Evolutionary conservation across 1,284 basidiomycete genomes (phyloP), one percentile per base, ranked within the genome.

Genomic region (Coniophora puteana): DNA sequence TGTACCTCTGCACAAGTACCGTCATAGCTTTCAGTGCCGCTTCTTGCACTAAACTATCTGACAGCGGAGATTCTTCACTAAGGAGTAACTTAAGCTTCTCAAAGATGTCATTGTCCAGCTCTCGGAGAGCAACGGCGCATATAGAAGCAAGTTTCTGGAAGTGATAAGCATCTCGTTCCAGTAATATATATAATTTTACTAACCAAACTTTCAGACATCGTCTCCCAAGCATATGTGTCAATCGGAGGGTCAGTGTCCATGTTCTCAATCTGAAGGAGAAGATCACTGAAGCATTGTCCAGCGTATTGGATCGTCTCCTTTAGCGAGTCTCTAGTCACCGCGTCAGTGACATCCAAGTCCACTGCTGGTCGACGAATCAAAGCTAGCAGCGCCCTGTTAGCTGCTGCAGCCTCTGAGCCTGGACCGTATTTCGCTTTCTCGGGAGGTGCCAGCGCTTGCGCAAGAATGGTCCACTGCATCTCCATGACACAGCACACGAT

Each of bases 141-240:
- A 96, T 73, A 4, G 90, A 86, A 6, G 89, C 82, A 14, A 96
- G 67, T 86, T 94, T 93, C 89, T 96, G 55, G 17, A 33, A 13
- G 44, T 20, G 5, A 23, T 36, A 11, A 2, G 8, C 17, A 14
- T 20, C 8, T 16, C 33, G 16, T 16, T 35, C 5, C n/a, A 3
- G 5, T 20, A 12, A 35, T 18, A 20, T n/a, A 22, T 35, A 6
- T 13, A 4, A n/a, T 30, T 31, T 17, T 34, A 66, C 70, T 38
- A 51, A 83, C 88, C 71, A 92, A 59, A 49, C 82, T 85, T 57
- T 91, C 88, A 7, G 88, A 87, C 77, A 91, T 83, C 0, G 87
- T 89, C 56, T 90, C 87, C 81, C 84, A 89, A 40, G 85, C 80
- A 61, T 90, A 91, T n/a, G 83, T 87, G 55, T 90, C 89, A 23